phyloP scores from a whole-genome alignment of 2,329 filamentous ascomycete genomes.

The Diaporthe humulicola region DNA sequence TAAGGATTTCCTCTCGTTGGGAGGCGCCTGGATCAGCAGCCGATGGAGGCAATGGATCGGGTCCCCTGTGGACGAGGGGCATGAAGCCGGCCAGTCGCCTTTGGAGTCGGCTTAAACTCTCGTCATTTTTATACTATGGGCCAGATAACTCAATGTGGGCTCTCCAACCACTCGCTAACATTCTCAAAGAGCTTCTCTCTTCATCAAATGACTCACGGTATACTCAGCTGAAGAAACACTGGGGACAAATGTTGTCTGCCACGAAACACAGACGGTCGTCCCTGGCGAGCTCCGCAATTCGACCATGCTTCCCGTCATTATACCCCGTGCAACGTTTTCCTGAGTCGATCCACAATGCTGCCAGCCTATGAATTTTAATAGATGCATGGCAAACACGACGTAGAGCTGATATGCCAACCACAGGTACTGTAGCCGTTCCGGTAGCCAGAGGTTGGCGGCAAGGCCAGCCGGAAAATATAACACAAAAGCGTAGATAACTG shows the following conservation, averaged over 20 bases:
- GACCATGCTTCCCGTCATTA: not conserved
- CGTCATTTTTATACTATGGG: too few relatives aligned
- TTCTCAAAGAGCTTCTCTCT: not conserved
- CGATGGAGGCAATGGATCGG: too few relatives aligned
- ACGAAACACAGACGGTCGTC: not conserved
- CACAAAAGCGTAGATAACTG: not conserved
- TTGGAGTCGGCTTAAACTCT: too few relatives aligned
- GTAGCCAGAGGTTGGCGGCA: not conserved
- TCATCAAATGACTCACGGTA: not conserved
- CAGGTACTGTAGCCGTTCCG: not conserved
- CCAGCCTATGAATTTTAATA: not conserved
- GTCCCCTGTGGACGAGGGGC: too few relatives aligned
- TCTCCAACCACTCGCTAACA: too few relatives aligned
- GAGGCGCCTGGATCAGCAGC: too few relatives aligned
- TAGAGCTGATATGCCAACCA: conserved; percentile 14
- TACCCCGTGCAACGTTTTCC: not conserved
- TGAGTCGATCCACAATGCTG: not conserved
- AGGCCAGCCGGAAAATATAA: not conserved
- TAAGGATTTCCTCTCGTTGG: too few relatives aligned
- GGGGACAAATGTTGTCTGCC: not conserved
- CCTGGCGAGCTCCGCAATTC: not conserved
- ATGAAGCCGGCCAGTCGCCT: too few relatives aligned
- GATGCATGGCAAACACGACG: not conserved
- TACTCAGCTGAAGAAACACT: not conserved
- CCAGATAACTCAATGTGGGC: too few relatives aligned